Evolutionary conservation across 305 asterid genomes (phyloP), one percentile per base, ranked within the genome.

Genomic region (Solanum hybrid): DNA sequence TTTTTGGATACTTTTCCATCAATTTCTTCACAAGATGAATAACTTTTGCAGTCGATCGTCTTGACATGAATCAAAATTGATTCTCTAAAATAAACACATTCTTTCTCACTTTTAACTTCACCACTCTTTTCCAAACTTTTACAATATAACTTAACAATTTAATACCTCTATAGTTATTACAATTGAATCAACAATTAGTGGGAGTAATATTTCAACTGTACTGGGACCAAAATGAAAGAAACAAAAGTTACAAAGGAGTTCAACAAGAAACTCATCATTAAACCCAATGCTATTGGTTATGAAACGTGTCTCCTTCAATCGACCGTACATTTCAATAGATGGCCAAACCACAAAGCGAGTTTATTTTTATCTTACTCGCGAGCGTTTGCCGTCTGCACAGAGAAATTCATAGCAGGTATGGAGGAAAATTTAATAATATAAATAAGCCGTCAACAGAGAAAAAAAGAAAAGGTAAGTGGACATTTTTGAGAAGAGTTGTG

Each of bases 301-400:
- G 10, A 82, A 41, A 82, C 72, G 86, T 82, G 87, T 82, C 12
- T 8, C 26, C 37, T 82, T 38, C 72, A 39, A 39, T 41, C 72
- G 10, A 26, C n/a, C 10, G 72, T 39, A 3, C 2, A 24, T 12
- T 61, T 61, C 24, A 20, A 61, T 5, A 61, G 72, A 37, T 80
- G 26, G 29, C 27, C 27, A 37, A 80, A 80, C 1, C 12, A 24
- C 4, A 80, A 81, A 38, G 87, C 87, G 86, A 37, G 36, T 65
- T 2, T 61, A 20, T 61, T 61, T 61, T 20, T 61, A 61, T 61
- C 11, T 20, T 61, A 57, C 70, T 17, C 70, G 4, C 70, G 24
- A 17, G 70, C 24, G 24, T 57, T 57, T 57, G 24, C 24, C 70
- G n/a, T 57, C 24, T 57, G 70, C 10, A 57, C 24, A 57, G 70